phyloP scores from a whole-genome alignment of 805 yeast species.

The Scheffersomyces stipitis region DNA sequence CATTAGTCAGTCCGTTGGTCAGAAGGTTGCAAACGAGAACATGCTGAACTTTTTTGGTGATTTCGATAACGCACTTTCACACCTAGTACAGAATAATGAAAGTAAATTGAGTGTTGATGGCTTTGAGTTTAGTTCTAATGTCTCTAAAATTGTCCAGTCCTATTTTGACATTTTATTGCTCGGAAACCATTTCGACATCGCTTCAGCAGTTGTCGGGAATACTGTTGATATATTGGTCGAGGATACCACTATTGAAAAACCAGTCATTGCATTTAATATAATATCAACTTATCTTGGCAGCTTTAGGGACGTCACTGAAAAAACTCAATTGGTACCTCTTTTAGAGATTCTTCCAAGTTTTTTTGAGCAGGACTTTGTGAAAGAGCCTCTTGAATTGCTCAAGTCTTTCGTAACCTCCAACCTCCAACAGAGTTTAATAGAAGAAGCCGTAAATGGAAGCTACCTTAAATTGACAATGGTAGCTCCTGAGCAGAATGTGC shows the following conservation, averaged over 20 bases:
- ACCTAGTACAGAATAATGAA: slow-evolving; percentile 1
- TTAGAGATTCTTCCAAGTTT: slow-evolving; percentile 20
- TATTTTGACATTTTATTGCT: slow-evolving; percentile 3
- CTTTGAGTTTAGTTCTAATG: slow-evolving; percentile 7
- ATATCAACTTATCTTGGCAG: slow-evolving; percentile 5
- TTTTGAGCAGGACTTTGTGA: slow-evolving; percentile 25
- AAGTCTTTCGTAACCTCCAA: slow-evolving; percentile 3
- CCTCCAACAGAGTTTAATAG: slow-evolving; percentile 22
- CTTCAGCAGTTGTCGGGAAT: neutral
- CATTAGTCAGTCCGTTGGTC: neutral
- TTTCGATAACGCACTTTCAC: neutral
- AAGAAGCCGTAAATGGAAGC: slow-evolving; percentile 33
- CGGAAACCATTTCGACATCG: neutral
- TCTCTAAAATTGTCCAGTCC: slow-evolving; percentile 7
- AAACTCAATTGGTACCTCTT: slow-evolving; percentile 1
- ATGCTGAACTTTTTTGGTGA: too few species aligned
- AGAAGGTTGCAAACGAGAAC: too few species aligned
- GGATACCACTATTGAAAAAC: slow-evolving; percentile 5
- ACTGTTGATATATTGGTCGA: slow-evolving; percentile 3
- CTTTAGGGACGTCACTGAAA: slow-evolving; percentile 1
- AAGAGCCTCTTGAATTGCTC: slow-evolving; percentile 17
- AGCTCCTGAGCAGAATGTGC: slow-evolving; percentile 10
- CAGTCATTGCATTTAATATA: slow-evolving; percentile 6
- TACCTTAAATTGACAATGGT: slow-evolving; percentile 28
- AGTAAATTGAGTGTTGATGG: slow-evolving; percentile 3